A percentile compares a stretch with the other conserved stretches of the same genome.
phyloP scores from a whole-genome alignment of 164 flowering plant genomes.

The Annona cherimola region DNA sequence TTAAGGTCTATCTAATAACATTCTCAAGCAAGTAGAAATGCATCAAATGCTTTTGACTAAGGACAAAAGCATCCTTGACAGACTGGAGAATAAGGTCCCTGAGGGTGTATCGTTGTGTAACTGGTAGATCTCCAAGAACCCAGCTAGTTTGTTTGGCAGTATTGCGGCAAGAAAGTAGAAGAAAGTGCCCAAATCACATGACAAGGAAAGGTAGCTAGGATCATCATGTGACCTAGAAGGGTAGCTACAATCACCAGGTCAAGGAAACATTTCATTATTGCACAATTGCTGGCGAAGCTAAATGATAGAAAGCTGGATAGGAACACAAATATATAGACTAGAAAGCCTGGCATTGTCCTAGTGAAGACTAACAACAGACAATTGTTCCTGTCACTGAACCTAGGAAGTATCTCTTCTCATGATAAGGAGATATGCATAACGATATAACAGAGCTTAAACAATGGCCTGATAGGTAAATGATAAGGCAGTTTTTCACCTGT shows the following conservation, averaged over 20 bases:
- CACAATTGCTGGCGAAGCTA: no score
- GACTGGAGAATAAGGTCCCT: no score
- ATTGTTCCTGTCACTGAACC: not conserved
- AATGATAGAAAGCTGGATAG: no score
- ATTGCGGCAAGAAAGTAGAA: no score
- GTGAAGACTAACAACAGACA: not conserved
- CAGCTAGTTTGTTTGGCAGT: no score
- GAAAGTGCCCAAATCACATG: no score
- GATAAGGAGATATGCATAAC: not conserved
- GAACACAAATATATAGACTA: no score
- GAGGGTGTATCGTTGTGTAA: not conserved
- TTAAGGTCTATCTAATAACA: not conserved
- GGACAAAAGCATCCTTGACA: not conserved
- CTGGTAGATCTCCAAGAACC: no score
- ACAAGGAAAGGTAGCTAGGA: no score
- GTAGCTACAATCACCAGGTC: no score
- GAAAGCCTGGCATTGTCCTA: not conserved
- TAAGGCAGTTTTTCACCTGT: slow-evolving; percentile 37
- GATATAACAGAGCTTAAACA: not conserved
- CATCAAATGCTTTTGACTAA: not conserved
- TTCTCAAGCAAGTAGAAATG: not conserved
- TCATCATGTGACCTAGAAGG: no score
- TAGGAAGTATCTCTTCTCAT: not conserved
- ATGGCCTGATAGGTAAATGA: not conserved
- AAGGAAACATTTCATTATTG: no score